Evolutionary conservation across 768 basidiomycete genomes (phyloP), one percentile per base, ranked within the genome.

Genomic region (Polyporus arcularius): DNA sequence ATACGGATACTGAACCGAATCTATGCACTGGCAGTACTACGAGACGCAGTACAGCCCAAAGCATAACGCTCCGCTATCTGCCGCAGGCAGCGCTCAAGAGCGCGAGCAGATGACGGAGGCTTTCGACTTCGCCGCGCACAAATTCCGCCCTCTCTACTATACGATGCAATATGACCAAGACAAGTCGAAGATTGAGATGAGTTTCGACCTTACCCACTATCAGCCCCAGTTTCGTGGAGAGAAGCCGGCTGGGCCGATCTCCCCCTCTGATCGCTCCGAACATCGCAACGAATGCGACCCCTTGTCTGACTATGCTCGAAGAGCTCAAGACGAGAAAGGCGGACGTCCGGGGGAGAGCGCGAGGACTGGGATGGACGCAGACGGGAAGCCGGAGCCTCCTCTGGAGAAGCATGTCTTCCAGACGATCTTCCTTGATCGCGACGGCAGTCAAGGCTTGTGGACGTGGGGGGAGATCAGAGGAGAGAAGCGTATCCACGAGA

Each of bases 161-260:
- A 80, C 79, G 35, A 73, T 76, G 61, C 78, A 76, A 53, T 79
- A 82, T 53, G 74, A 73, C 6, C 55, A 70, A 30, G 79, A 80
- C 64, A 79, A 75, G 62, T 72, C 70, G 40, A 81, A 78, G 73
- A 74, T 82, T 49, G 81, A 82, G 67, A 83, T 82, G 82, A 79
- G 78, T 64, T 82, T 82, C 67, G 80, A 82, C 63, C 67, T 81
- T 32, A 80, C 79, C 9, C 71, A 76, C 61, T 82, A 81, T 63
- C 80, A 81, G 68, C 77, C 79, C 7, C 79, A 81, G 70, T 76
- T 78, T 61, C 69, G 70, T 18, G 70, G 70, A 26, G 72, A 67
- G 62, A 65, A 70, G 16, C 69, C 71, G 39, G 60, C 67, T 8
- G 68, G 67, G 7, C 71, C 62, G 4, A 65, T 55, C 35, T 63